Conservation (phyloP, 2,329 filamentous ascomycete species). For the Neonectria sp. region DNA sequence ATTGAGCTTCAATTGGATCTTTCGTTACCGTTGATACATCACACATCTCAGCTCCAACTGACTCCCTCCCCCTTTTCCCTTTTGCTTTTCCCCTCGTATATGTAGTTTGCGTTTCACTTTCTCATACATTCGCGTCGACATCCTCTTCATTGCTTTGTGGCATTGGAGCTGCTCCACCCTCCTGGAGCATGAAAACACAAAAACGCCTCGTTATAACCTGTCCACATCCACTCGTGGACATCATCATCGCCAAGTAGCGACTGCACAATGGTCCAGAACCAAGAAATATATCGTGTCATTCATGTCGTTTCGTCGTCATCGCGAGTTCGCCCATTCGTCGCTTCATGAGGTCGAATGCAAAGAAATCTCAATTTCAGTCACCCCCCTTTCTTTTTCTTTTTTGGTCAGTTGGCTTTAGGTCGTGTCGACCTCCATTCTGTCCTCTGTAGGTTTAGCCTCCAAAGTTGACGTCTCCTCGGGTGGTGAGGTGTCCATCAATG, state of each 20-base stretch:
- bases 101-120: constrained; percentile 1
- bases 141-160: constrained; percentile 9
- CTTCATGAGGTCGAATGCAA: constrained; percentile 31
- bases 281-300: constrained; percentile 45
- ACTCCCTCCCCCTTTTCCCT: constrained; percentile 10
- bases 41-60: background rate
- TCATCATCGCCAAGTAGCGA: constrained; percentile 31
- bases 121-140: constrained; percentile 15
- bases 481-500: constrained; percentile 40
- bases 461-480: constrained; percentile 43
- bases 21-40: background rate
- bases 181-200: constrained; percentile 19
- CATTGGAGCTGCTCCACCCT: background rate
- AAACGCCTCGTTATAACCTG: constrained; percentile 40
- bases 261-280: constrained; percentile 40
- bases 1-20: constrained; percentile 1
- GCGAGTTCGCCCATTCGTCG: constrained; percentile 38
- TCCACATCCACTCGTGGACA: constrained; percentile 17
- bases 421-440: constrained; percentile 49
- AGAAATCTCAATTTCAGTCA: constrained; percentile 32
- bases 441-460: constrained; percentile 44
- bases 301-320: constrained; percentile 48
- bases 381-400: constrained; percentile 29
- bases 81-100: constrained; percentile 6
- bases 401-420: constrained; percentile 20